Evolutionary conservation across 208 protist genomes (phyloP).

Genomic region (Leishmania tarentolae): DNA sequence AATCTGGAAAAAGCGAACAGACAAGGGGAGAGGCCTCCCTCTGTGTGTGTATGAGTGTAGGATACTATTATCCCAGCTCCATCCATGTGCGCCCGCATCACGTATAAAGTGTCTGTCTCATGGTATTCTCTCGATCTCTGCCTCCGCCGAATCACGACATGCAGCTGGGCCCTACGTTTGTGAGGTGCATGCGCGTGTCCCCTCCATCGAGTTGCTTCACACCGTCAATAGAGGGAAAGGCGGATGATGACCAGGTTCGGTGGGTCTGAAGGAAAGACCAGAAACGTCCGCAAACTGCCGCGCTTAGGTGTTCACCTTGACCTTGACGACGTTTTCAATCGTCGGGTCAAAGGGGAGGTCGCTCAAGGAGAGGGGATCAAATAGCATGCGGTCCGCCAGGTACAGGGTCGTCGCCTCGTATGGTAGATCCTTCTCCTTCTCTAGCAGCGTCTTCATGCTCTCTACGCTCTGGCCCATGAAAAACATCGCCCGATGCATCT

Average conservation of each 20-base stretch:
- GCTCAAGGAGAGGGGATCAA: conserved; percentile 83
- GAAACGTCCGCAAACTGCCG: not conserved
- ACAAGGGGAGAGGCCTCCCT: not conserved
- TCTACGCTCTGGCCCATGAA: conserved; percentile 86
- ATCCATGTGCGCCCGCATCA: not conserved
- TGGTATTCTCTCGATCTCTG: not conserved
- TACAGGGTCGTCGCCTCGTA: conserved; percentile 76
- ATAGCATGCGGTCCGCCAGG: conserved; percentile 55
- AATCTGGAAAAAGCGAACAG: not conserved
- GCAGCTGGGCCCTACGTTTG: not conserved
- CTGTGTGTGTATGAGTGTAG: not conserved
- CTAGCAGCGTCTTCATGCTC: conserved; percentile 72
- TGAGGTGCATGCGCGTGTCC: not conserved
- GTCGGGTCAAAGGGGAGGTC: conserved; percentile 72
- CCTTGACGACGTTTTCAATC: conserved; percentile 54
- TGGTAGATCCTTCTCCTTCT: conserved; percentile 58
- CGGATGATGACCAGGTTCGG: not conserved
- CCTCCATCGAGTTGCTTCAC: not conserved
- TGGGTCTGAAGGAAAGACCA: not conserved
- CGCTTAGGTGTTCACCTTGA: conserved; percentile 33
- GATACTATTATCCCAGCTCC: not conserved
- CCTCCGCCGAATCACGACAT: not conserved
- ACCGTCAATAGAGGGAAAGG: not conserved
- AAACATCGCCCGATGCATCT: conserved; percentile 36
- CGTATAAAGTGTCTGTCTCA: not conserved